These are phyloP conservation scores for Venturia pyrina DNA, from an alignment of 2,329 filamentous ascomycete genomes.

Conservation along the genomic window DNA sequence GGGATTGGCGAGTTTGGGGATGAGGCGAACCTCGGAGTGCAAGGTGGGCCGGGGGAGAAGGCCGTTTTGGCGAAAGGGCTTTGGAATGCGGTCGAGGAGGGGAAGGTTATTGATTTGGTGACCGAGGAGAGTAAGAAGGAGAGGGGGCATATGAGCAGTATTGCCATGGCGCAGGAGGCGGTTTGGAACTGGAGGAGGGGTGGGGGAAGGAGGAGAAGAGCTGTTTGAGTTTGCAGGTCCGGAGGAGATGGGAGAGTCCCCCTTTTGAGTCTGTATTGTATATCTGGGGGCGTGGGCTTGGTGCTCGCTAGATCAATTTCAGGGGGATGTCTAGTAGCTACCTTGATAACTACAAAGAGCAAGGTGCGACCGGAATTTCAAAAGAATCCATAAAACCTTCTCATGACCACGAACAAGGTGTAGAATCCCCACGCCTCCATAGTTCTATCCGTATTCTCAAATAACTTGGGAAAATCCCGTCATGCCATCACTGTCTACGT, in stretches of 20 bases:
- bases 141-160: constrained; percentile 65
- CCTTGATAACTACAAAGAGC: too few relatives aligned
- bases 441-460: too few relatives aligned
- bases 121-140: constrained; percentile 61
- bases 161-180: constrained; percentile 78
- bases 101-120: constrained; percentile 66
- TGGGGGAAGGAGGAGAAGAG: constrained; percentile 39
- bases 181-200: constrained; percentile 80
- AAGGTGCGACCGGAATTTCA: too few relatives aligned
- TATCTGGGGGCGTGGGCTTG: too few relatives aligned
- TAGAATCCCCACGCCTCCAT: too few relatives aligned
- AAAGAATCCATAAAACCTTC: too few relatives aligned
- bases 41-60: constrained; percentile 38
- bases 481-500: too few relatives aligned
- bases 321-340: too few relatives aligned
- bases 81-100: constrained; percentile 72
- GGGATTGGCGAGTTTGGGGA: constrained; percentile 62
- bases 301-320: too few relatives aligned
- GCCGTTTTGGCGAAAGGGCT: constrained; percentile 56
- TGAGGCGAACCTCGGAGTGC: constrained; percentile 30
- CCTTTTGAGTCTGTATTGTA: too few relatives aligned
- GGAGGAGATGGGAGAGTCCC: background rate
- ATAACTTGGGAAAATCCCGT: too few relatives aligned
- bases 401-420: too few relatives aligned
- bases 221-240: background rate